These are phyloP conservation scores for Suhomyces sp. DNA, from an alignment of 805 yeast species.

Conservation along the genomic window DNA sequence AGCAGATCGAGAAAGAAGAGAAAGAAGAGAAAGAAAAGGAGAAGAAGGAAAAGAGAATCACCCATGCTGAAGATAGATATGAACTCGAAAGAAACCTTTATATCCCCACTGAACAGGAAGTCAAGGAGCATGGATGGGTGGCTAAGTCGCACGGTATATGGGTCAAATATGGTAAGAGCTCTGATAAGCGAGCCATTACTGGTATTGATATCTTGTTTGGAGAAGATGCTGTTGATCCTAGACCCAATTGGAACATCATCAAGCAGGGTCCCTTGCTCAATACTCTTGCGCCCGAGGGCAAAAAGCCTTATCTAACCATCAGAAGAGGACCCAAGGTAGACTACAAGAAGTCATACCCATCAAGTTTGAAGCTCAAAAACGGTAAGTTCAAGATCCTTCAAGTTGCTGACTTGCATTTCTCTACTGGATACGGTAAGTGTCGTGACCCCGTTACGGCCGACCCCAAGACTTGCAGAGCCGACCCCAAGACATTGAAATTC, in stretches of 20 bases:
- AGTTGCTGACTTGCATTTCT: constrained; percentile 86
- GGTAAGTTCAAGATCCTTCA: constrained; percentile 77
- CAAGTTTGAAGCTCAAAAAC: constrained; percentile 34
- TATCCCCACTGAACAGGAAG: constrained; percentile 36
- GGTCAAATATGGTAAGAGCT: constrained; percentile 50
- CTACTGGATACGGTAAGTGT: constrained; percentile 81
- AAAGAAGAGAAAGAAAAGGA: constrained; percentile 3
- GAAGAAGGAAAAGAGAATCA: neutral
- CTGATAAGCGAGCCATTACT: constrained; percentile 40
- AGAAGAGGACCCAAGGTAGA: constrained; percentile 34
- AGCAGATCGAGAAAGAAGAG: constrained; percentile 7
- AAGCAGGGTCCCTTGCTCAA: constrained; percentile 18
- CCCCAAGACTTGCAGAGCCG: constrained; percentile 67
- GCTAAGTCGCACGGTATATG: constrained; percentile 51
- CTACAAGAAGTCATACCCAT: constrained; percentile 22
- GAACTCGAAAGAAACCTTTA: constrained; percentile 15
- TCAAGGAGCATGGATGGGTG: constrained; percentile 45
- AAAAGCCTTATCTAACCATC: constrained; percentile 30
- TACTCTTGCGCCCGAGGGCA: constrained; percentile 16
- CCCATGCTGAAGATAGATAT: constrained; percentile 15
- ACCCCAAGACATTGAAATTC: constrained; percentile 62
- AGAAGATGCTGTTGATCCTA: constrained; percentile 68
- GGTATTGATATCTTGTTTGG: constrained; percentile 74
- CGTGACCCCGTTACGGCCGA: constrained; percentile 64
- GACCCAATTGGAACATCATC: constrained; percentile 62